Evolutionary conservation across 1,139 yeast species (phyloP).

Genomic region (Hyphopichia khmerensis): DNA sequence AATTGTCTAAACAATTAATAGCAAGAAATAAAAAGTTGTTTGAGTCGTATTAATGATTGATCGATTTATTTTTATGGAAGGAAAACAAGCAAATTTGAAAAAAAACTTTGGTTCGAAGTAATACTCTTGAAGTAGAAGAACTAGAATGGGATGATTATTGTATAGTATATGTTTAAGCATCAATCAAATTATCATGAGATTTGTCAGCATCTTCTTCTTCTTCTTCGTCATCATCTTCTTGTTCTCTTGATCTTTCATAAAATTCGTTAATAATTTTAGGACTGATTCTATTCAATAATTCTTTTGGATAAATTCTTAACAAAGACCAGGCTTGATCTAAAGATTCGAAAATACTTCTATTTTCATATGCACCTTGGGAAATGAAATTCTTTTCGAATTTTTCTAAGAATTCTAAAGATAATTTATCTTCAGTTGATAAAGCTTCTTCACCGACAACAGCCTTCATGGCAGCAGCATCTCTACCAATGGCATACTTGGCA

Average conservation of each 20-base stretch:
- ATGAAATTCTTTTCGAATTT: constrained; percentile 96
- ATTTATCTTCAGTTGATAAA: constrained; percentile 92
- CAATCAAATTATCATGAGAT: constrained; percentile 45
- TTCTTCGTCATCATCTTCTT: constrained; percentile 57
- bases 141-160: constrained; percentile 1
- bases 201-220: constrained; percentile 42
- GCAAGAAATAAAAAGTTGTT: constrained; percentile 1
- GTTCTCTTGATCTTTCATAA: constrained; percentile 80
- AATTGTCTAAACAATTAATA: not conserved
- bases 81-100: not conserved
- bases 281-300: constrained; percentile 95
- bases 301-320: constrained; percentile 97
- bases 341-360: constrained; percentile 91
- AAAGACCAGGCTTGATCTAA: constrained; percentile 98
- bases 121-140: constrained; percentile 1
- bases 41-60: not conserved
- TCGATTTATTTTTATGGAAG: not conserved
- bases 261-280: constrained; percentile 95
- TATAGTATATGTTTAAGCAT: constrained; percentile 39
- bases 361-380: constrained; percentile 93
- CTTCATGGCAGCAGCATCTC: constrained; percentile 99
- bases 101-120: not conserved
- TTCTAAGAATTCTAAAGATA: constrained; percentile 94
- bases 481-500: constrained; percentile 99
- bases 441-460: constrained; percentile 99